phyloP scores from a whole-genome alignment of 495 filamentous ascomycete genomes.

The Daldinia decipiens region DNA sequence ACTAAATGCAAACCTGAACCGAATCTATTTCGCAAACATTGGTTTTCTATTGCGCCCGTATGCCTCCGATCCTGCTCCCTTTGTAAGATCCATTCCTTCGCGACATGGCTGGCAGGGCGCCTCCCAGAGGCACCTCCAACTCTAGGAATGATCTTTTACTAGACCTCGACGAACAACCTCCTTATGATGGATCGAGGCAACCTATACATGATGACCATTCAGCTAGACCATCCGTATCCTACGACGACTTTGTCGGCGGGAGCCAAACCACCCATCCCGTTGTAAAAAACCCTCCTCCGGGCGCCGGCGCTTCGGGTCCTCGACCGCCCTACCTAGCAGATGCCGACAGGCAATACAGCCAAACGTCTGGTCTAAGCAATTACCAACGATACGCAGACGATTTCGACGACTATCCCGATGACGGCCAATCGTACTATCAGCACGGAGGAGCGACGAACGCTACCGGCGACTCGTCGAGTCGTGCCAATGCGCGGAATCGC shows the following conservation, averaged over 20 bases:
- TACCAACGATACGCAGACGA: slow-evolving; percentile 91
- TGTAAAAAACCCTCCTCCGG: slow-evolving; percentile 54
- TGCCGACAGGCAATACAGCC: slow-evolving; percentile 71
- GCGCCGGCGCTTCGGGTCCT: slow-evolving; percentile 52
- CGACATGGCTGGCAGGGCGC: slow-evolving; percentile 74
- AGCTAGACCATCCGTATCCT: slow-evolving; percentile 85
- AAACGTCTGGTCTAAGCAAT: slow-evolving; percentile 83
- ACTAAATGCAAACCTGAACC: slow-evolving; percentile 22
- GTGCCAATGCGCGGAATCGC: slow-evolving; percentile 71
- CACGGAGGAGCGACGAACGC: slow-evolving; percentile 67
- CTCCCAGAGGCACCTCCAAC: slow-evolving; percentile 66
- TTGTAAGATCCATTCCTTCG: slow-evolving; percentile 50
- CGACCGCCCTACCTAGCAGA: slow-evolving; percentile 69
- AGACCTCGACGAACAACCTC: slow-evolving; percentile 75
- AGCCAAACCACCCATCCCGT: slow-evolving; percentile 54
- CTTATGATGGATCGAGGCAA: slow-evolving; percentile 78
- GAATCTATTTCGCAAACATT: slow-evolving; percentile 21
- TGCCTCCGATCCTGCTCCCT: slow-evolving; percentile 44
- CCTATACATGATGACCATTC: slow-evolving; percentile 78
- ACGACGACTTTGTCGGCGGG: slow-evolving; percentile 91
- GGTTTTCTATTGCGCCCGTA: slow-evolving; percentile 33
- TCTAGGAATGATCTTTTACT: slow-evolving; percentile 76
- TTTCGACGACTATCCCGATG: slow-evolving; percentile 78
- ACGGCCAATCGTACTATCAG: slow-evolving; percentile 74
- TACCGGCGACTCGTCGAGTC: slow-evolving; percentile 55